Percentiles rank a stretch among this genome's conserved stretches.
Evolutionary conservation across 768 basidiomycete genomes (phyloP).

Genomic region (Termitomyces sp.): DNA sequence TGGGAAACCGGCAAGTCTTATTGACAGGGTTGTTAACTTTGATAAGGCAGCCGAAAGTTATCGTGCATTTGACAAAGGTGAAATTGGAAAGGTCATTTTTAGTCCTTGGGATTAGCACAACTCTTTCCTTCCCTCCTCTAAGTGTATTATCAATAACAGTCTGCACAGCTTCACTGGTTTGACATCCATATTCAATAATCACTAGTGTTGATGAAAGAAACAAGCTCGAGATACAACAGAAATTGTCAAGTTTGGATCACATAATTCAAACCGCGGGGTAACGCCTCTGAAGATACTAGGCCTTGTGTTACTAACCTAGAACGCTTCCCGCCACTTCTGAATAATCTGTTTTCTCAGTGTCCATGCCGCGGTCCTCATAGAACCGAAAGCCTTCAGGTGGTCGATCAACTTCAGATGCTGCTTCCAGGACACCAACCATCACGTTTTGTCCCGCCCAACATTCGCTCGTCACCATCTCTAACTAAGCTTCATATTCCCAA

Average conservation of each 20-base stretch:
- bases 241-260: not conserved
- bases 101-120: constrained; percentile 53
- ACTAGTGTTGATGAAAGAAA: not conserved
- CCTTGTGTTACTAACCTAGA: not conserved
- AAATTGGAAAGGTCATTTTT: constrained; percentile 72
- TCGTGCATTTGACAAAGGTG: constrained; percentile 62
- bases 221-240: not conserved
- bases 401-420: too few species aligned
- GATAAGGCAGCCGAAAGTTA: constrained; percentile 54
- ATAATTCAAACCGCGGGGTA: not conserved
- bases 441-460: too few species aligned
- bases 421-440: too few species aligned
- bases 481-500: too few species aligned
- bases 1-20: constrained; percentile 52
- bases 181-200: not conserved
- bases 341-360: too few species aligned
- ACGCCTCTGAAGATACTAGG: not conserved
- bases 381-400: too few species aligned
- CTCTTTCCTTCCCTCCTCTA: too few species aligned
- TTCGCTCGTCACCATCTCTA: too few species aligned
- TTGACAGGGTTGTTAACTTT: constrained; percentile 63
- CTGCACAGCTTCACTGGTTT: too few species aligned
- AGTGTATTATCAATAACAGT: too few species aligned
- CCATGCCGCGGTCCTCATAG: too few species aligned
- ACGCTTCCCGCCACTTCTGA: not conserved